Base-by-base conservation (phyloP, 1,284 basidiomycete species). In the Ganoderma multipileum region DNA sequence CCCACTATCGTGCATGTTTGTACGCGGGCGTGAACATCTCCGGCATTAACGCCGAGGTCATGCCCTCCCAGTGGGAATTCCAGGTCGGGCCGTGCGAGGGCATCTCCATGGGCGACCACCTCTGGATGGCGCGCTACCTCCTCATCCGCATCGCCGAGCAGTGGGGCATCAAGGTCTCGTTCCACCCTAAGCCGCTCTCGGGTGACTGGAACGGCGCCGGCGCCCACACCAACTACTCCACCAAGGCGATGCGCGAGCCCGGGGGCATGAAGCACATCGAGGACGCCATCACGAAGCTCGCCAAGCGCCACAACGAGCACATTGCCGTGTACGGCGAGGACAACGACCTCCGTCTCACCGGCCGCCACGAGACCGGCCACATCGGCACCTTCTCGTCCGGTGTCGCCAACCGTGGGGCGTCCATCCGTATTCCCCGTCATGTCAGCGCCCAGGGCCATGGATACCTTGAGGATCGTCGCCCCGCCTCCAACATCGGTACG, bases 171-270 rank as follows among this genome's bases (percentile, higher is more conserved):
- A 98, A 96, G 83, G 97, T 96, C 66, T 95, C 97, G 75, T 96
- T 99, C 95, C 98, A 99, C 89, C 98, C 98, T 81, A 99, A 99
- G 85, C 97, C 97, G 72, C 92, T 99, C 78, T 83, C 86, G 76
- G 98, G 98, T 75, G 98, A 99, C 83, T 99, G 98, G 98, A 99
- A 99, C 84, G 98, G 98, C 81, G 98, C 98, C 72, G 98, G 98
- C 71, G 95, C 94, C 85, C 95, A 95, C 88, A 93, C 92, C 83
- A 98, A 97, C 89, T 97, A 89, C 88, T 95, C 92, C 76, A 98
- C 97, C 76, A 91, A 93, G 82, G 86, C 86, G 63, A 98, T 97
- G 92, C 95, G 96, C 74, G 93, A 95, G 79, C 89, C 91, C 57
- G 96, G 95, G 81, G 98, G 98, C 79, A 96, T 97, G 86, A 95